Percentiles rank a stretch among this genome's conserved stretches.
Conservation (phyloP, 2,329 filamentous ascomycete species). For the Neoascochyta sp. region DNA sequence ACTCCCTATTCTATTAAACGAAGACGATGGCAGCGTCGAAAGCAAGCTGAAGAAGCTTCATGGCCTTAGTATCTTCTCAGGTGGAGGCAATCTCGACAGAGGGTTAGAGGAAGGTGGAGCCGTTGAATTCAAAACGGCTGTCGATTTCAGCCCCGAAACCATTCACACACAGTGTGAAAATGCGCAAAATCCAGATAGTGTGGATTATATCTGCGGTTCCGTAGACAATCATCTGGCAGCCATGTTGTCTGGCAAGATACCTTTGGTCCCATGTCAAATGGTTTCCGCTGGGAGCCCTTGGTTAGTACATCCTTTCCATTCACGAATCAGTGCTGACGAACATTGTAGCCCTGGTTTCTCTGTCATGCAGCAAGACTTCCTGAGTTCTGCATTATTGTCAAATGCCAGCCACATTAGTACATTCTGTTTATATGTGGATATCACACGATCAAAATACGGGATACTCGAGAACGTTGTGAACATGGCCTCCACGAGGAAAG, state of each 20-base stretch:
- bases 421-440: slow-evolving; percentile 69
- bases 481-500: slow-evolving; percentile 54
- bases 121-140: slow-evolving; percentile 62
- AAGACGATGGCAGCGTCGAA: slow-evolving; percentile 57
- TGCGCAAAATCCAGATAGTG: slow-evolving; percentile 35
- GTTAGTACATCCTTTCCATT: no score
- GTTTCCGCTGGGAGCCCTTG: no score
- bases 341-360: no score
- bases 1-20: slow-evolving; percentile 28
- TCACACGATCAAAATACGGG: slow-evolving; percentile 71
- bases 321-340: no score
- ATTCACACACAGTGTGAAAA: slow-evolving; percentile 75
- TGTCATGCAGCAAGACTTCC: slow-evolving; percentile 55
- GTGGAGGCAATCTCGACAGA: slow-evolving; percentile 72
- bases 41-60: slow-evolving; percentile 4
- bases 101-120: slow-evolving; percentile 70
- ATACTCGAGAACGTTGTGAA: slow-evolving; percentile 72
- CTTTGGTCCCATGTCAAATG: no score
- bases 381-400: slow-evolving; percentile 54
- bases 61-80: slow-evolving; percentile 72
- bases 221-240: slow-evolving; percentile 63
- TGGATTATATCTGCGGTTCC: slow-evolving; percentile 64
- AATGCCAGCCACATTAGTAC: slow-evolving; percentile 77
- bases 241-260: slow-evolving; percentile 51
- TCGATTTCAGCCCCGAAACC: slow-evolving; percentile 62